phyloP scores from a whole-genome alignment of 2,329 filamentous ascomycete genomes.

The Epichloe uncinata region DNA sequence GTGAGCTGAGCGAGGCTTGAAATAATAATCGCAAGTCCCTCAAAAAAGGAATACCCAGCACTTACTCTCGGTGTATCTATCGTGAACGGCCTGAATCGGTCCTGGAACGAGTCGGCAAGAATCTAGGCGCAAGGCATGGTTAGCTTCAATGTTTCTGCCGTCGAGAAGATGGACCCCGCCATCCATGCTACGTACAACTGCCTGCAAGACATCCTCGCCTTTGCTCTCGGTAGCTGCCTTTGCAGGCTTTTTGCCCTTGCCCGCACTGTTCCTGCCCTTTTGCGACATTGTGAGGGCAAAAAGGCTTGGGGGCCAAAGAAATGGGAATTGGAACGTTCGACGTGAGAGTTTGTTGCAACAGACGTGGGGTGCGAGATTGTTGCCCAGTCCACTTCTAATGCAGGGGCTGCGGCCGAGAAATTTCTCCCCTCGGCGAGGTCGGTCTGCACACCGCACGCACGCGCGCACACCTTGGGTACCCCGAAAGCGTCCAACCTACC shows the following conservation, averaged over 20 bases:
- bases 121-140: conserved; percentile 37
- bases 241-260: conserved; percentile 39
- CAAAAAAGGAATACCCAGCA: too few relatives aligned
- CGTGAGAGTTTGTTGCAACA: conserved; percentile 6
- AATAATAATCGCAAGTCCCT: too few relatives aligned
- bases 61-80: conserved; percentile 70
- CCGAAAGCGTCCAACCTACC: not conserved
- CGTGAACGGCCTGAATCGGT: conserved; percentile 79
- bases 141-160: conserved; percentile 6
- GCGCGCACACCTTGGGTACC: too few relatives aligned
- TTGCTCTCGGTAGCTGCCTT: conserved; percentile 40
- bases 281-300: conserved; percentile 27
- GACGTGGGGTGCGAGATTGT: not conserved
- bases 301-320: not conserved
- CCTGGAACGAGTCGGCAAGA: conserved; percentile 89
- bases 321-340: not conserved
- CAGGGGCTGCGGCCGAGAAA: not conserved
- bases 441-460: too few relatives aligned
- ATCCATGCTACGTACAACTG: conserved; percentile 29
- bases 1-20: not conserved
- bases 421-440: not conserved
- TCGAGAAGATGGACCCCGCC: conserved; percentile 11
- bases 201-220: conserved; percentile 45
- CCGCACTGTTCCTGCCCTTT: conserved; percentile 27
- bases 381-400: too few relatives aligned